Percentiles rank a stretch among this genome's conserved stretches.
These are phyloP conservation scores for Beauveria varroae DNA, from an alignment of 2,329 filamentous ascomycete species.

Conservation along the genomic window DNA sequence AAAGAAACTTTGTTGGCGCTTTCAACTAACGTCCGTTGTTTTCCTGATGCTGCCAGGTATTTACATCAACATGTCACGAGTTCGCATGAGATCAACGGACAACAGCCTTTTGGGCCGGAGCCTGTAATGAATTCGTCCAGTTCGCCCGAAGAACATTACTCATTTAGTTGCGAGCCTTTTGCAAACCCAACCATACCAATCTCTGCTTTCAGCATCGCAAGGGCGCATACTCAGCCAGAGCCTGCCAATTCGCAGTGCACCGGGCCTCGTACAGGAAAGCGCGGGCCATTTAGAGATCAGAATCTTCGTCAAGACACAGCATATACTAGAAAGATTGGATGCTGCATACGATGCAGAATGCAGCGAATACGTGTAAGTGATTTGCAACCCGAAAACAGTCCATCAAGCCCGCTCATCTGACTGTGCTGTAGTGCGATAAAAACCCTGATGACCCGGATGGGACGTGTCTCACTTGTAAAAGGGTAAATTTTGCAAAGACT, in stretches of 20 bases:
- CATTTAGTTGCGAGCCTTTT: neutral
- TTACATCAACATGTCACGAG: neutral
- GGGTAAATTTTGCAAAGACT: constrained; percentile 40
- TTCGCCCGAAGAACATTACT: neutral
- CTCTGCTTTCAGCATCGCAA: neutral
- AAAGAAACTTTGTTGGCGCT: neutral
- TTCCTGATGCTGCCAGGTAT: constrained; percentile 1
- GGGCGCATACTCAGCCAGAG: neutral
- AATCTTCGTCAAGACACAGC: constrained; percentile 46
- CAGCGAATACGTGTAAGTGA: constrained; percentile 47
- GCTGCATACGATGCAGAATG: constrained; percentile 54
- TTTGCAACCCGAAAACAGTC: neutral
- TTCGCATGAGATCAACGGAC: neutral
- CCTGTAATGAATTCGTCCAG: neutral
- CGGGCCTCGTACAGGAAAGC: constrained; percentile 21
- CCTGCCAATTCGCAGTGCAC: neutral
- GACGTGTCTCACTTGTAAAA: constrained; percentile 46
- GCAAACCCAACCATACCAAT: neutral
- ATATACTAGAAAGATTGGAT: constrained; percentile 48
- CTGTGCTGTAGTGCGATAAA: constrained; percentile 40
- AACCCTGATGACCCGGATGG: constrained; percentile 40
- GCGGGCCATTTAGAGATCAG: constrained; percentile 49
- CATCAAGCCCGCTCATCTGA: neutral
- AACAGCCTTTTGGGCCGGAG: neutral
- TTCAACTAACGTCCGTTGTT: neutral